Percentiles rank a stretch among this genome's conserved stretches.
These are phyloP conservation scores for Pinus albicaulis DNA, from an alignment of 75 land plant species.

Conservation along the genomic window DNA sequence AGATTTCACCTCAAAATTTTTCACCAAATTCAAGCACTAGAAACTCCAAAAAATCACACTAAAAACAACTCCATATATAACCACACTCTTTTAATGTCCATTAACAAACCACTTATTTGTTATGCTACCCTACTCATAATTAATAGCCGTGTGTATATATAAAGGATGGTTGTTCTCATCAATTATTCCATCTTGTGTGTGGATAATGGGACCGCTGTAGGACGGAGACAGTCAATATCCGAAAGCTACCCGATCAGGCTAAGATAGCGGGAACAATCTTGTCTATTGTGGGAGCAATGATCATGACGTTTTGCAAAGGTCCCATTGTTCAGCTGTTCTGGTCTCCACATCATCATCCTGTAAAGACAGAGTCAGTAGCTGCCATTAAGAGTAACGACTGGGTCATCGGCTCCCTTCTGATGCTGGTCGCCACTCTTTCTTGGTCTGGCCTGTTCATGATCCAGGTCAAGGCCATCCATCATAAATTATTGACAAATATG, in stretches of 20 bases:
- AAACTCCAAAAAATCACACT: too few species aligned
- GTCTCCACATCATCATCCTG: constrained; percentile 8
- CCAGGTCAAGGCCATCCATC: constrained; percentile 26
- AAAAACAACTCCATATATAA: too few species aligned
- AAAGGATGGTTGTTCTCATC: too few species aligned
- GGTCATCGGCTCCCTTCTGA: constrained; percentile 26
- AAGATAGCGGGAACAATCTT: constrained; percentile 34
- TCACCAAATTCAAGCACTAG: too few species aligned
- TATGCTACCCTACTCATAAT: too few species aligned
- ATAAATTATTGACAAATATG: not conserved
- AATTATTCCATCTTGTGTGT: too few species aligned
- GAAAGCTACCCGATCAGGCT: constrained; percentile 27
- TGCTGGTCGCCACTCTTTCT: constrained; percentile 13
- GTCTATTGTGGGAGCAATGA: constrained; percentile 41
- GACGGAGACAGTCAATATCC: constrained; percentile 25
- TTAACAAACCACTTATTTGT: too few species aligned
- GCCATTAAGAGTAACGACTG: constrained; percentile 2
- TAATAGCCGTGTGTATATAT: too few species aligned
- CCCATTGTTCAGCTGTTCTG: constrained; percentile 24
- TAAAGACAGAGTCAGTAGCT: too few species aligned
- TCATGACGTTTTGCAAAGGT: constrained; percentile 56
- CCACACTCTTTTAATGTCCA: too few species aligned
- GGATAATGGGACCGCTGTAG: not conserved
- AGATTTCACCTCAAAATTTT: too few species aligned
- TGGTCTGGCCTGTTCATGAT: constrained; percentile 30